Base-by-base conservation (phyloP, 345 rosid species). In the Erysimum cheiranthoides region DNA sequence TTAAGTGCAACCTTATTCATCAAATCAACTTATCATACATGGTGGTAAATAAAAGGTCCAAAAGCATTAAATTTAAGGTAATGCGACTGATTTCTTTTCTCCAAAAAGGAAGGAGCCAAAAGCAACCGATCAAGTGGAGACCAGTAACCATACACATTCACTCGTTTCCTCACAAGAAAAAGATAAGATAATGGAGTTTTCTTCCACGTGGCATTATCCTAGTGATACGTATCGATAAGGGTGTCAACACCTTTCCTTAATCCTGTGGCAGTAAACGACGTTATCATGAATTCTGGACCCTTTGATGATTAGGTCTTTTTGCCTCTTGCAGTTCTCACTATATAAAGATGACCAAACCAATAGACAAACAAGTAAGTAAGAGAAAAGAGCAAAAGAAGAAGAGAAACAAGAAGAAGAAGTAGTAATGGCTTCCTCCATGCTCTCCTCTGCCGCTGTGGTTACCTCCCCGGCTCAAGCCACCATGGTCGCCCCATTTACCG, bases 351-450 rank as follows among this genome's bases (percentile, higher is more conserved):
- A 56, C 59, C n/a, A 70, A 36, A 70, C 8, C 53, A 57, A 27
- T 70, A 17, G 28, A 61, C 69, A 9, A 11, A 68, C 35, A 30
- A 34, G 6, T 6, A 68, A 68, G 46, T 10, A 50, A 52, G 62
- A 61, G 51, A 61, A 51, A 45, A 45, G 14, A 61, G 13, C 3
- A 58, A 13, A 40, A 72, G 42, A 61, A 67, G 71, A 65, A 54
- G 54, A 57, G 17, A 53, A 53, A 56, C 3, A 58, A 21, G 28
- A 56, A 61, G 10, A 52, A 43, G 60, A 38, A 68, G 17, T 10
- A 72, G 66, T 17, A 71, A 87, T 87, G 92, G 92, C 92, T 53
- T 78, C 91, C 83, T 81, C 87, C 5, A 67, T 87, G 84, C 77
- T 84, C 35, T 85, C 92, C 27, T 82, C 89, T 16, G 74, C 86